Evolutionary conservation across 495 filamentous ascomycete genomes (phyloP), one percentile per base, ranked within the genome.

Genomic region (Tuber borchii): DNA sequence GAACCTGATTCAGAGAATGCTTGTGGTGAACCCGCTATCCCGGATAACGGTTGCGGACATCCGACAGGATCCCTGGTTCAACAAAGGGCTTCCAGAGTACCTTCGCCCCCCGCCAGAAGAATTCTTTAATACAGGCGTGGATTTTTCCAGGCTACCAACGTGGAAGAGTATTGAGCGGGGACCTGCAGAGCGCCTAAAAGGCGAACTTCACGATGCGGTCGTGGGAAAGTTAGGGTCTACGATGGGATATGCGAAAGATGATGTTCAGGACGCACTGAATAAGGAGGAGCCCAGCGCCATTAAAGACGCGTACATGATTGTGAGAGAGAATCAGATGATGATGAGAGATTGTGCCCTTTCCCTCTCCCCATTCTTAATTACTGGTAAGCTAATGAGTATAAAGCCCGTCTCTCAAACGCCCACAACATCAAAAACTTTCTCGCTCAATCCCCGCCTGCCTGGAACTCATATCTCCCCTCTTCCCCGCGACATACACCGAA

Each of bases 291-390:
- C 95, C 51, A 97, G 93, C 76, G 94, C 96, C 20, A 97, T 99
- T 85, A 99, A 99, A 83, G 95, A 99, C 87, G 95, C 95, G 20
- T 99, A 98, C 84, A 90, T 97, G 84, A 98, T 99, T 81, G 93
- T 98, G 44, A 89, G 94, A 71, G 95, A 99, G 85, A 98, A 99
- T 84, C 94, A 97, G 83, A 89, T 99, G 82, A 98, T 97, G 96
- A 92, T 93, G 84, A 94, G 94, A 97, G 85, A 88, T 90, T 88
- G 73, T 65, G 5, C 12, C n/a, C n/a, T 61, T 61, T 22, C n/a
- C 56, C 56, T 17, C 75, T 17, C 76, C 34, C 34, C 42, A 76
- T 78, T 56, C 46, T 75, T 74, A 34, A 42, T 17, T 71, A 75
- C 70, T 71, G 43, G 48, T 22, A 69, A 45, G 20, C 73, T 39